These are phyloP conservation scores for Neonectria ditissima DNA, from an alignment of 2,329 filamentous ascomycete genomes.

Conservation along the genomic window DNA sequence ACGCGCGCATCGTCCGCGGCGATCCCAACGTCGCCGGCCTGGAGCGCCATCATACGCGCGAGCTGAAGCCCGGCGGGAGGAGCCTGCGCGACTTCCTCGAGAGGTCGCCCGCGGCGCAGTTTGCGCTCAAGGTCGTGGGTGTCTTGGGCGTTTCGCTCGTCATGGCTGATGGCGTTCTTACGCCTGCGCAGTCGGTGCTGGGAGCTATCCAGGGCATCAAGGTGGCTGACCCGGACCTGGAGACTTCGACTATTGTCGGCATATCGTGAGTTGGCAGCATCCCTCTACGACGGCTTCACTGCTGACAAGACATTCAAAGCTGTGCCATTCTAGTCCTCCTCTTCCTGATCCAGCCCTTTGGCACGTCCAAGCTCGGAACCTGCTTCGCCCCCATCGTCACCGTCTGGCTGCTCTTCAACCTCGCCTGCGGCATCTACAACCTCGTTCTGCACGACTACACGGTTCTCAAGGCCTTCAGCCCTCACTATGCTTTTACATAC, in stretches of 20 bases:
- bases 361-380: slow-evolving; percentile 69
- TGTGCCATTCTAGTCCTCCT: slow-evolving; percentile 69
- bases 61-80: slow-evolving; percentile 63
- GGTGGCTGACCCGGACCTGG: slow-evolving; percentile 67
- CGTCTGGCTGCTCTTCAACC: slow-evolving; percentile 73
- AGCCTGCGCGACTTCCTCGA: slow-evolving; percentile 68
- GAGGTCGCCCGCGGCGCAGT: slow-evolving; percentile 54
- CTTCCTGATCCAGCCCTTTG: slow-evolving; percentile 73
- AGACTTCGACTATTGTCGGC: slow-evolving; percentile 68
- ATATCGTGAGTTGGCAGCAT: slow-evolving; percentile 59
- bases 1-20: slow-evolving; percentile 67
- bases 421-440: slow-evolving; percentile 72
- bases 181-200: slow-evolving; percentile 75
- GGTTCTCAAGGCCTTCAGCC: slow-evolving; percentile 66
- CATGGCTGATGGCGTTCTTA: slow-evolving; percentile 72
- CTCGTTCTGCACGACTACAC: slow-evolving; percentile 62
- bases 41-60: slow-evolving; percentile 66
- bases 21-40: slow-evolving; percentile 65
- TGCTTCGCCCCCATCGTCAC: slow-evolving; percentile 75
- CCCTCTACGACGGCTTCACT: no score
- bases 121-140: slow-evolving; percentile 69
- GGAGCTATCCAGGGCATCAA: slow-evolving; percentile 73
- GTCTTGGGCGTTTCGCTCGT: slow-evolving; percentile 75
- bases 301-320: not conserved
- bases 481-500: slow-evolving; percentile 69